Percentiles rank a stretch among this genome's conserved stretches.
Evolutionary conservation across 2,329 filamentous ascomycete species (phyloP).

Genomic region (Coleophoma crateriformis): DNA sequence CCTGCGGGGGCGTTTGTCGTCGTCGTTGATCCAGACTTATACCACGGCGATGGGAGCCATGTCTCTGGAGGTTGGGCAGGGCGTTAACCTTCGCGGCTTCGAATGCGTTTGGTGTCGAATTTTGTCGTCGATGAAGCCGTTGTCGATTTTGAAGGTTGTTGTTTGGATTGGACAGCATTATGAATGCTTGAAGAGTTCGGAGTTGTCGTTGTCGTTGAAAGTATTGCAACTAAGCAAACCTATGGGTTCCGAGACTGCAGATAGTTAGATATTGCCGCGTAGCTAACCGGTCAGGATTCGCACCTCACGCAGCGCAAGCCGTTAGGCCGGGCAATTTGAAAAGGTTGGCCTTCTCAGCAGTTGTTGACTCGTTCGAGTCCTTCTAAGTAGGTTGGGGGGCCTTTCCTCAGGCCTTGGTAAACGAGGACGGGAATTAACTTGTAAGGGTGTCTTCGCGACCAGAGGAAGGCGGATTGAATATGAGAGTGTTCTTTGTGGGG

Average conservation of each 20-base stretch:
- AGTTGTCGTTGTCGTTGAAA: slow-evolving; percentile 44
- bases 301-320: slow-evolving; percentile 83
- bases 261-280: slow-evolving; percentile 20
- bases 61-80: slow-evolving; percentile 53
- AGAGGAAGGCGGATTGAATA: slow-evolving; percentile 8
- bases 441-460: slow-evolving; percentile 10
- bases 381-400: slow-evolving; percentile 9
- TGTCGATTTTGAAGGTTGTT: slow-evolving; percentile 69
- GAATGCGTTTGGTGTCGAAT: slow-evolving; percentile 76
- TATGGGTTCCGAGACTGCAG: slow-evolving; percentile 41
- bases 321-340: slow-evolving; percentile 65
- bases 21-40: slow-evolving; percentile 75
- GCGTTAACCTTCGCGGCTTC: slow-evolving; percentile 67
- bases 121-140: slow-evolving; percentile 78
- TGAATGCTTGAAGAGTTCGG: slow-evolving; percentile 66
- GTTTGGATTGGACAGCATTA: slow-evolving; percentile 75
- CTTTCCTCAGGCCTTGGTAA: slow-evolving; percentile 19
- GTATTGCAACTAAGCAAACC: slow-evolving; percentile 44
- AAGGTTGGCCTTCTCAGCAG: slow-evolving; percentile 42
- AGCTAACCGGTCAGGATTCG: slow-evolving; percentile 16
- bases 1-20: slow-evolving; percentile 41
- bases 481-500: slow-evolving; percentile 1
- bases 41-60: slow-evolving; percentile 68
- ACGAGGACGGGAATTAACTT: slow-evolving; percentile 4
- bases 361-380: slow-evolving; percentile 32